Percentiles rank a stretch among this genome's conserved stretches.
These are phyloP conservation scores for Cucurbitaria berberidis DNA, from an alignment of 2,329 filamentous ascomycete species.

Conservation along the genomic window DNA sequence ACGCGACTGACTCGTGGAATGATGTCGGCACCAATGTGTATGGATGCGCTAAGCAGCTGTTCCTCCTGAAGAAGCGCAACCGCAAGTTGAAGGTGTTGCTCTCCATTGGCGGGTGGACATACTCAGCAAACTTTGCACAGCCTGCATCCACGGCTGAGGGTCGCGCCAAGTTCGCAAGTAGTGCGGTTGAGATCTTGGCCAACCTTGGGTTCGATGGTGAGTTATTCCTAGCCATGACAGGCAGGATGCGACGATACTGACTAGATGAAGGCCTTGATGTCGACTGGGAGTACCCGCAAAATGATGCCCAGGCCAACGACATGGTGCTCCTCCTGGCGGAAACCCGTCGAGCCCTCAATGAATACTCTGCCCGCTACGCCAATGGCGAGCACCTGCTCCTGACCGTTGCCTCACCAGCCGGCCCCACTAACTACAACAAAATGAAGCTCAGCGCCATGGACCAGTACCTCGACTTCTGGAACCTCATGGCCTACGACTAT, in stretches of 20 bases:
- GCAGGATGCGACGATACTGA: background rate
- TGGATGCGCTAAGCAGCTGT: constrained; percentile 48
- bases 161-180: constrained; percentile 42
- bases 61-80: constrained; percentile 45
- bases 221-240: background rate
- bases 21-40: constrained; percentile 49
- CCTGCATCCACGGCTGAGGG: constrained; percentile 40
- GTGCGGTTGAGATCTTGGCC: constrained; percentile 39
- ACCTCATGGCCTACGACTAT: constrained; percentile 87
- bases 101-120: constrained; percentile 50
- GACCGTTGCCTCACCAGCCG: constrained; percentile 54
- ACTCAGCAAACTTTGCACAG: constrained; percentile 45
- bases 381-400: constrained; percentile 53
- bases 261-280: constrained; percentile 38
- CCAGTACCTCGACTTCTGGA: constrained; percentile 58
- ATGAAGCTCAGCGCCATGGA: constrained; percentile 55
- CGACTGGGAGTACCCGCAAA: constrained; percentile 47
- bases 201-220: constrained; percentile 47
- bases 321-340: constrained; percentile 42
- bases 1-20: constrained; percentile 47
- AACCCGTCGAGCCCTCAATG: constrained; percentile 46
- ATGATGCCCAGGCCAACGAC: constrained; percentile 41
- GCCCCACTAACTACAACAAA: constrained; percentile 53
- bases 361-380: constrained; percentile 49
- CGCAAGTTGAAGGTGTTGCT: constrained; percentile 47